These are phyloP conservation scores for Oleoguttula mirabilis DNA, from an alignment of 495 filamentous ascomycete species.

Conservation along the genomic window DNA sequence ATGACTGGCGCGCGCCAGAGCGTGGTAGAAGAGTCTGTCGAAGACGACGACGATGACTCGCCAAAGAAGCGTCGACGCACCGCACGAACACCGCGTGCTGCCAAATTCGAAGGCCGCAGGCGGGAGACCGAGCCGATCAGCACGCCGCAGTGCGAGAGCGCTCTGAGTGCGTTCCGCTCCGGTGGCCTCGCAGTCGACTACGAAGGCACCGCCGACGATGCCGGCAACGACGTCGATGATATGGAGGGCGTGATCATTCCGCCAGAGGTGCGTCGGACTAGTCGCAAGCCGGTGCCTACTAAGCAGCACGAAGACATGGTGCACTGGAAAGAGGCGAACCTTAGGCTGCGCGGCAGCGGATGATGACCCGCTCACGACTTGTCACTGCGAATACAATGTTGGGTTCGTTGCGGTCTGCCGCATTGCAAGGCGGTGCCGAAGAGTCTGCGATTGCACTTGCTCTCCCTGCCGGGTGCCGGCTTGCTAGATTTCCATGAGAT, in stretches of 20 bases:
- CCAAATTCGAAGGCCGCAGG: background rate
- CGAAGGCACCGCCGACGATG: no score
- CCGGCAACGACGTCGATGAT: background rate
- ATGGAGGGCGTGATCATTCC: background rate
- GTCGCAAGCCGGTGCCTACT: background rate
- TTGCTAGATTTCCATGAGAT: no score
- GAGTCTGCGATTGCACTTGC: no score
- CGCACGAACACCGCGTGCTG: background rate
- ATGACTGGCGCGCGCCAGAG: background rate
- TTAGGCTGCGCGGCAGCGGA: background rate
- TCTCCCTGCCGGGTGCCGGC: no score
- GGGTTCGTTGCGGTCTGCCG: no score
- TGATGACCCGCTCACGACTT: no score
- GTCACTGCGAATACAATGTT: no score
- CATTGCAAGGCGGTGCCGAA: no score
- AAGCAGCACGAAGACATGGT: background rate
- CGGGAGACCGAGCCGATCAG: background rate
- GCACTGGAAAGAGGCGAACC: background rate
- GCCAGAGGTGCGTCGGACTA: background rate
- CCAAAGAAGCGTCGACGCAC: background rate
- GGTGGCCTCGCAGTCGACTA: background rate
- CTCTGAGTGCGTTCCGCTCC: background rate
- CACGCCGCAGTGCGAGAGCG: background rate
- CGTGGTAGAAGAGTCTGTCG: background rate
- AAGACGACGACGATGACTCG: background rate